Conservation (phyloP, 73 alveolate species). For the Paramecium primaurelia region DNA sequence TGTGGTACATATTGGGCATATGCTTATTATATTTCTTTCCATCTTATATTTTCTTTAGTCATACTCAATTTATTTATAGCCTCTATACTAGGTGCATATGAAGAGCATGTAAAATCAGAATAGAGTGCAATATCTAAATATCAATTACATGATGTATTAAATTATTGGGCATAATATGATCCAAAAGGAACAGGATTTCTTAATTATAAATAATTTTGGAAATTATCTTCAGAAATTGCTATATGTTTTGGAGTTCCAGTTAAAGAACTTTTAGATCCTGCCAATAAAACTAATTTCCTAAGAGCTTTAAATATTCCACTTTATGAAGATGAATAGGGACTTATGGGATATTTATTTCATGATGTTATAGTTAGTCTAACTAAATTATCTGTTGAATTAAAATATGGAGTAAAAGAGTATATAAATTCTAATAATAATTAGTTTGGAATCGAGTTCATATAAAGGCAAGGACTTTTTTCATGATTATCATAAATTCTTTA, state of each 20-base stretch:
- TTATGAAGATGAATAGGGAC: slow-evolving; percentile 7
- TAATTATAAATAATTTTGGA: slow-evolving; percentile 53
- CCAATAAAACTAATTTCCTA: slow-evolving; percentile 22
- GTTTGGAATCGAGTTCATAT: not conserved
- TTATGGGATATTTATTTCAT: slow-evolving; percentile 34
- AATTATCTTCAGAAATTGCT: slow-evolving; percentile 48
- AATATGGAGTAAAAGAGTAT: slow-evolving; percentile 42
- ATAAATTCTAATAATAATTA: not conserved
- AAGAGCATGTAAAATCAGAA: slow-evolving; percentile 47
- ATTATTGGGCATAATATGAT: slow-evolving; percentile 44
- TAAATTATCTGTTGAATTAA: slow-evolving; percentile 33
- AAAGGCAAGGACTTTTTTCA: not conserved
- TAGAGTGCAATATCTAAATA: slow-evolving; percentile 49
- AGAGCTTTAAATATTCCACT: slow-evolving; percentile 38
- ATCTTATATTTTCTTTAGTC: slow-evolving; percentile 26
- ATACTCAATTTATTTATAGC: slow-evolving; percentile 53
- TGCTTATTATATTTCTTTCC: not conserved
- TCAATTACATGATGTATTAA: slow-evolving; percentile 24
- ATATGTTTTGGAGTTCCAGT: slow-evolving; percentile 19
- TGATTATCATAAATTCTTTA: not conserved
- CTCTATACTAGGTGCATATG: slow-evolving; percentile 37
- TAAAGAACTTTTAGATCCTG: slow-evolving; percentile 16
- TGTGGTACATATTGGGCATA: slow-evolving; percentile 48
- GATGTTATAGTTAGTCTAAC: slow-evolving; percentile 40
- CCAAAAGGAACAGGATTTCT: slow-evolving; percentile 53